Conservation (phyloP, 768 basidiomycete species). For the Boletales sp. region DNA sequence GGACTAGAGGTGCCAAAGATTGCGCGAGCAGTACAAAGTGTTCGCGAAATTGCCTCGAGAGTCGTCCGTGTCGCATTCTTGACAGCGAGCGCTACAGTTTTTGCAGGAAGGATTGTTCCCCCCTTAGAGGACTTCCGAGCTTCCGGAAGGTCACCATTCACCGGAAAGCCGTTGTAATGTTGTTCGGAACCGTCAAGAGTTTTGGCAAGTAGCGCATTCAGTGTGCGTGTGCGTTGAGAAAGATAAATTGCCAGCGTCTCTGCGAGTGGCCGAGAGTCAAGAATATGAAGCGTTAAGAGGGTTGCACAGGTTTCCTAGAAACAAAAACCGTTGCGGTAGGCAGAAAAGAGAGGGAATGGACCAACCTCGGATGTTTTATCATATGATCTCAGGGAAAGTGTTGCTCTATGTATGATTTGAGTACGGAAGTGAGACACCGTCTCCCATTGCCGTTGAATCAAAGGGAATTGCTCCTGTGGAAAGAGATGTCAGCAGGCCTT, state of each 20-base stretch:
- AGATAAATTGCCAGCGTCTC: slow-evolving; percentile 74
- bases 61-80: slow-evolving; percentile 49
- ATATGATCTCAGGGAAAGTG: slow-evolving; percentile 66
- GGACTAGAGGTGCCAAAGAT: slow-evolving; percentile 47
- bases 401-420: slow-evolving; percentile 89
- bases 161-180: slow-evolving; percentile 30
- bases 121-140: background rate
- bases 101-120: slow-evolving; percentile 18
- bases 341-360: background rate
- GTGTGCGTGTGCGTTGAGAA: slow-evolving; percentile 60
- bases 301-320: slow-evolving; percentile 70
- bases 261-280: slow-evolving; percentile 77
- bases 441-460: slow-evolving; percentile 94
- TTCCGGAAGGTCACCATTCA: slow-evolving; percentile 36
- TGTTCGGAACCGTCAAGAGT: slow-evolving; percentile 21
- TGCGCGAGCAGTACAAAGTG: slow-evolving; percentile 51
- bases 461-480: slow-evolving; percentile 75
- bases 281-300: slow-evolving; percentile 79
- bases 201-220: slow-evolving; percentile 44
- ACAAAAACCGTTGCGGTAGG: background rate
- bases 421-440: slow-evolving; percentile 79
- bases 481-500: background rate
- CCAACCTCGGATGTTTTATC: slow-evolving; percentile 51
- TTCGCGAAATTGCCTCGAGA: slow-evolving; percentile 55
- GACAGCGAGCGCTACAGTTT: slow-evolving; percentile 46